Evolutionary conservation across 2,329 filamentous ascomycete species (phyloP).

Genomic region (Neofusicoccum laricinum): DNA sequence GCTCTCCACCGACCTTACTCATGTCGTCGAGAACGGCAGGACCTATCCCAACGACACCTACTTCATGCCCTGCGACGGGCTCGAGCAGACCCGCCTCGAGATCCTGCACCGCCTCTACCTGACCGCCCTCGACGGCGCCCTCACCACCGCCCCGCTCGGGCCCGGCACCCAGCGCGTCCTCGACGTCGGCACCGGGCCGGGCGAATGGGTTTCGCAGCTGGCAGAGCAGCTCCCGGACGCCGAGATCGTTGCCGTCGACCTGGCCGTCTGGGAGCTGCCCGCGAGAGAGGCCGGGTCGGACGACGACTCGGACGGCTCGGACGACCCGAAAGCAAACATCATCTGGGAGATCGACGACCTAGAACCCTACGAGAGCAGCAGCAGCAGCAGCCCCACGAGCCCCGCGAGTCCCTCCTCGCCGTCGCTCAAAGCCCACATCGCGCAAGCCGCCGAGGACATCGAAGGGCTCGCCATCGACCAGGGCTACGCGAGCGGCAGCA

Average conservation of each 20-base stretch:
- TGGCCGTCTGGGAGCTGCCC: constrained; percentile 50
- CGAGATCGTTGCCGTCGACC: constrained; percentile 50
- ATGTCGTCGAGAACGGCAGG: constrained; percentile 59
- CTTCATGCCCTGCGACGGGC: constrained; percentile 65
- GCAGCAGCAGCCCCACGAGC: neutral
- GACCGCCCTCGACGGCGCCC: constrained; percentile 31
- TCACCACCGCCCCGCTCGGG: constrained; percentile 34
- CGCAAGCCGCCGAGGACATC: neutral
- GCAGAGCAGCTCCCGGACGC: constrained; percentile 41
- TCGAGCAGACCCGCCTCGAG: constrained; percentile 61
- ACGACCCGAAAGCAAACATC: constrained; percentile 17
- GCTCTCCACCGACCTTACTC: constrained; percentile 51
- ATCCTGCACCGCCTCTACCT: constrained; percentile 64
- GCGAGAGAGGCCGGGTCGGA: constrained; percentile 18
- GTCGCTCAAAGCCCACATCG: neutral
- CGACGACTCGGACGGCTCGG: constrained; percentile 30
- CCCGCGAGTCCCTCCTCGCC: neutral
- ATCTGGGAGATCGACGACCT: constrained; percentile 39
- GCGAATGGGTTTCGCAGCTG: constrained; percentile 50
- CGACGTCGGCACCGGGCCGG: constrained; percentile 48
- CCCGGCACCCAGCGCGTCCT: constrained; percentile 30
- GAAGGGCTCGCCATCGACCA: constrained; percentile 9
- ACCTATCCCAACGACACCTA: constrained; percentile 61
- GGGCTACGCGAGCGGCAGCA: constrained; percentile 17
- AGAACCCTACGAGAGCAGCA: constrained; percentile 28